A percentile compares a stretch with the other conserved stretches of the same genome.
Evolutionary conservation across 345 rosid species (phyloP).

Genomic region (Salix koriyanagi): DNA sequence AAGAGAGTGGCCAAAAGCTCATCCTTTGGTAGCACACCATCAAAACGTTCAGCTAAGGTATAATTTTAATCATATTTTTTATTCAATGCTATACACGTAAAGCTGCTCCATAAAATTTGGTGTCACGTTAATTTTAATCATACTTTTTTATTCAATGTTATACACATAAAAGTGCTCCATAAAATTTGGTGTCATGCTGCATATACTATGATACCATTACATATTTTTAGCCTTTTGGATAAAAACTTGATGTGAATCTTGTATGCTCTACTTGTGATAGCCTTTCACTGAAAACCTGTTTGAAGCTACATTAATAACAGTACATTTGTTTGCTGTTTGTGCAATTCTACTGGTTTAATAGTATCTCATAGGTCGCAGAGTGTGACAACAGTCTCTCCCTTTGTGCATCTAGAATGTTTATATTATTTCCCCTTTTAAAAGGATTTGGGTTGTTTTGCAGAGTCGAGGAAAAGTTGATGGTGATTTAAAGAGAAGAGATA

Average conservation of each 20-base stretch:
- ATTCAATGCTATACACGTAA: neutral
- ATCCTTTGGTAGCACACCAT: constrained; percentile 43
- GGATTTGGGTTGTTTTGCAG: constrained; percentile 31
- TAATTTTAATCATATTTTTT: neutral
- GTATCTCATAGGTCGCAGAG: neutral
- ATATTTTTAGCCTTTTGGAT: neutral
- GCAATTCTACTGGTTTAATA: neutral
- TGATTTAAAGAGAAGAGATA: constrained; percentile 37
- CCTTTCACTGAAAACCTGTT: neutral
- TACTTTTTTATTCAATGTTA: neutral
- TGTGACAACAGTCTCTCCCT: neutral
- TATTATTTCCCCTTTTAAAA: neutral
- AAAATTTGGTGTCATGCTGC: neutral
- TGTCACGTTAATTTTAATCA: neutral
- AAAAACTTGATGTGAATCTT: neutral
- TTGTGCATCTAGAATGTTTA: neutral
- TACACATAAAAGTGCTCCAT: neutral
- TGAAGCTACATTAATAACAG: neutral
- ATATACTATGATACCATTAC: neutral
- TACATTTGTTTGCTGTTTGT: neutral
- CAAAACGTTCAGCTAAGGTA: constrained; percentile 65
- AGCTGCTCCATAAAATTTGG: too few species aligned
- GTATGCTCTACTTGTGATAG: neutral
- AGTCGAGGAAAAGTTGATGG: constrained; percentile 51
- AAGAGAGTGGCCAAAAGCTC: constrained; percentile 54